These are phyloP conservation scores for Nothomitra cinnamomea DNA, from an alignment of 2,329 filamentous ascomycete species.

Conservation along the genomic window DNA sequence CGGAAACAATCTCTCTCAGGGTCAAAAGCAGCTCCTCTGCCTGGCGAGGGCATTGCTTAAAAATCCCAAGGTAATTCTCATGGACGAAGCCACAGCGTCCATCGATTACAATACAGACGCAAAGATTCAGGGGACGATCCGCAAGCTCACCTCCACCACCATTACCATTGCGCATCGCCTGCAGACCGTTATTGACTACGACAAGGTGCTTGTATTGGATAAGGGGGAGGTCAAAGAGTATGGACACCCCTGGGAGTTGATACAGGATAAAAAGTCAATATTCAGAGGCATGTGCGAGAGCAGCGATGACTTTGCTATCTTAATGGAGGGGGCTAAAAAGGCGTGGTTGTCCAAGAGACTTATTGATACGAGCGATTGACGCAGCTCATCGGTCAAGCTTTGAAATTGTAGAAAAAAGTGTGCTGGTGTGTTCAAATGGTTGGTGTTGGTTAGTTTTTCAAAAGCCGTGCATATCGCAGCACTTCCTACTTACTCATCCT, in stretches of 20 bases:
- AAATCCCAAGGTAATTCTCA: slow-evolving; percentile 80
- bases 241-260: slow-evolving; percentile 72
- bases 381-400: too few relatives aligned
- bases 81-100: slow-evolving; percentile 96
- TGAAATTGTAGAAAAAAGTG: too few relatives aligned
- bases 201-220: slow-evolving; percentile 90
- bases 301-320: slow-evolving; percentile 42
- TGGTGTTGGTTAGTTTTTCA: too few relatives aligned
- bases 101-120: slow-evolving; percentile 93
- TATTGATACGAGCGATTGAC: slow-evolving; percentile 16
- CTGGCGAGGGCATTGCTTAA: slow-evolving; percentile 86
- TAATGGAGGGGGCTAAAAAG: slow-evolving; percentile 38
- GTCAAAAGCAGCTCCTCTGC: slow-evolving; percentile 86
- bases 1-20: slow-evolving; percentile 86
- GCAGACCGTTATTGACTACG: slow-evolving; percentile 95
- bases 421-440: too few relatives aligned
- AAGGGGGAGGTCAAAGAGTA: slow-evolving; percentile 77
- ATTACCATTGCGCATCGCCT: slow-evolving; percentile 92
- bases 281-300: slow-evolving; percentile 55
- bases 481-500: too few relatives aligned
- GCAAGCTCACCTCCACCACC: slow-evolving; percentile 80
- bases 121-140: slow-evolving; percentile 92
- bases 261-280: slow-evolving; percentile 49
- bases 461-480: too few relatives aligned
- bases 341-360: slow-evolving; percentile 23